Evolutionary conservation across 305 asterid genomes (phyloP).

Genomic region (Solanum chacoense): DNA sequence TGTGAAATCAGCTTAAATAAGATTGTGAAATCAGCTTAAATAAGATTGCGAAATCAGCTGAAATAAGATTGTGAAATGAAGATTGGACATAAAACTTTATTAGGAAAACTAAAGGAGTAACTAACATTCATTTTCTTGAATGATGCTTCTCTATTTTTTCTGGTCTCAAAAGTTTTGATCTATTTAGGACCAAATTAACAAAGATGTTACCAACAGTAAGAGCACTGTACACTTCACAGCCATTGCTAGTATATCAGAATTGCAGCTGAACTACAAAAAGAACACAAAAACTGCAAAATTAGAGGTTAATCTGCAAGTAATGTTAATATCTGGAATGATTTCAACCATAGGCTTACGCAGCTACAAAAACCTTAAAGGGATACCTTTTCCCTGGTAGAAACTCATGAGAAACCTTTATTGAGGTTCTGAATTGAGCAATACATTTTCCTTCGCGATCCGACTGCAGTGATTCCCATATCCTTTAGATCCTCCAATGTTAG

Average conservation of each 20-base stretch:
- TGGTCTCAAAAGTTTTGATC: neutral
- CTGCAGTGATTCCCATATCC: conserved; percentile 57
- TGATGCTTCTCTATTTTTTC: neutral
- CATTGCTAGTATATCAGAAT: neutral
- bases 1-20: neutral
- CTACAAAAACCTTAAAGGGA: neutral
- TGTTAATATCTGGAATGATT: neutral
- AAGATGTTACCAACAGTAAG: neutral
- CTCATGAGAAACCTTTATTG: conserved; percentile 20
- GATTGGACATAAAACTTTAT: neutral
- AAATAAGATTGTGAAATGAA: neutral
- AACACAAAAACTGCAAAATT: conserved; percentile 4
- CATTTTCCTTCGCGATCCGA: conserved; percentile 59
- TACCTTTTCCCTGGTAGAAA: neutral
- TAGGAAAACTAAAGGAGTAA: neutral
- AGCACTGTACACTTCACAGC: neutral
- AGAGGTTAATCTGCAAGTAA: conserved; percentile 11
- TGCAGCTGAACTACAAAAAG: neutral
- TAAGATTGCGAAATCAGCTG: neutral
- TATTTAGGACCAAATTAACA: neutral
- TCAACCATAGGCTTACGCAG: neutral
- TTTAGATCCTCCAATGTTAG: conserved; percentile 62
- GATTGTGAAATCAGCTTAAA: no score
- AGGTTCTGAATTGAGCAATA: conserved; percentile 47
- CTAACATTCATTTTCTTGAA: neutral